Conservation (phyloP, 1,139 yeast genomes). For the Nakaseomyces uthaithaninus region DNA sequence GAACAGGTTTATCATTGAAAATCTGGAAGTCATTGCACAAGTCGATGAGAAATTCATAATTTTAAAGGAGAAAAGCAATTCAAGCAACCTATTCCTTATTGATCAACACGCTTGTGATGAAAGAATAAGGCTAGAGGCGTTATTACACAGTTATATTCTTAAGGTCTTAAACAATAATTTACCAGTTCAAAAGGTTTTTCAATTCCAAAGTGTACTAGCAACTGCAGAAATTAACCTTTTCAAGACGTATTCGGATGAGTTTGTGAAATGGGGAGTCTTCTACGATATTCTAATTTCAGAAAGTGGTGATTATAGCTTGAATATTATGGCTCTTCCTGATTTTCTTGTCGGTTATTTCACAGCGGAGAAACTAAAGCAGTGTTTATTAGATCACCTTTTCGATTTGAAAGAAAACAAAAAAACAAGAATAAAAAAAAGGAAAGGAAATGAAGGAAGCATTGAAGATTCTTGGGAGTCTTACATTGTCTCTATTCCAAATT, state of each 20-base stretch:
- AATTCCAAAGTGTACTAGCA: conserved; percentile 22
- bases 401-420: conserved; percentile 34
- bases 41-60: conserved; percentile 55
- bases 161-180: conserved; percentile 13
- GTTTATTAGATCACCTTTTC: conserved; percentile 37
- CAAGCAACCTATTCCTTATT: conserved; percentile 34
- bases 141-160: conserved; percentile 31
- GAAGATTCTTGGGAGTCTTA: conserved; percentile 31
- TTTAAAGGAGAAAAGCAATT: conserved; percentile 24
- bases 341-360: conserved; percentile 32
- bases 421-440: background rate
- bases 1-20: conserved; percentile 14
- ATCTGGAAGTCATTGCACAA: conserved; percentile 39
- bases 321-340: conserved; percentile 38
- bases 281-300: conserved; percentile 17
- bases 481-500: conserved; percentile 39
- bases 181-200: conserved; percentile 8
- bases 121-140: conserved; percentile 47
- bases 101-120: conserved; percentile 85
- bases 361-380: conserved; percentile 30
- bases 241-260: conserved; percentile 28
- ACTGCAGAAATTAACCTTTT: conserved; percentile 33
- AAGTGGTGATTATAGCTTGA: conserved; percentile 6
- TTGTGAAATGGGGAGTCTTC: conserved; percentile 41
- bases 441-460: background rate